Base-by-base conservation (phyloP, 1,284 basidiomycete species). In the Filobasidium uniguttulatum region DNA sequence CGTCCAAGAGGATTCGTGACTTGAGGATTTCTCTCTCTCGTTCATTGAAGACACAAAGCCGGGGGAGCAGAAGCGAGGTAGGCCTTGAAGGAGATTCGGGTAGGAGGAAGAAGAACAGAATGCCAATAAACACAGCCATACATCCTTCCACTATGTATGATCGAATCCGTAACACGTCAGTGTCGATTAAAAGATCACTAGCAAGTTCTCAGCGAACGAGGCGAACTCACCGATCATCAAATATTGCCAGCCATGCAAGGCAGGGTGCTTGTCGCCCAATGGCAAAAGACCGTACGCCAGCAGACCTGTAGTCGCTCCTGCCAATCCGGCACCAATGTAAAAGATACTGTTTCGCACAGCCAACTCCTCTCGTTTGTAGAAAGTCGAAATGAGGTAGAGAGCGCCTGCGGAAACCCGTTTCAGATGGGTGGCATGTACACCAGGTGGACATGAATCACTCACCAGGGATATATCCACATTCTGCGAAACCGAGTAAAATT, bases 21-120 rank as follows among this genome's bases (percentile, higher is more conserved):
- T 43, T 37, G n/a, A 63, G 45, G 41, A 66, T 62, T 48, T 62
- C 53, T 8, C 55, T 47, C 23, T 66, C 57, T 17, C 58, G 56
- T n/a, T 55, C 57, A 44, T 45, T 60, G 55, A 64, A 62, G 28
- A 48, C 29, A 43, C 38, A 19, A 26, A 54, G 36, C 31, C 52
- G 47, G 19, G 52, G 54, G 28, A 57, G 48, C 3, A 31, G 47
- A 23, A 61, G 43, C 0, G 56, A 44, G 6, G 34, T 15, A 17
- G 60, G 60, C 33, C 35, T 29, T 10, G 25, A 22, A 1, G 61
- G 61, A 14, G 54, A 56, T 20, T 49, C 55, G 31, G 61, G 61
- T 10, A 62, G 48, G 44, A 62, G 49, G 31, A 50, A 6, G 34
- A 60, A 15, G 26, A 43, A 43, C 3, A 43, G 26, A 12, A 43